These are phyloP conservation scores for Antrodiella citrinella DNA, from an alignment of 768 basidiomycete genomes.

Conservation along the genomic window DNA sequence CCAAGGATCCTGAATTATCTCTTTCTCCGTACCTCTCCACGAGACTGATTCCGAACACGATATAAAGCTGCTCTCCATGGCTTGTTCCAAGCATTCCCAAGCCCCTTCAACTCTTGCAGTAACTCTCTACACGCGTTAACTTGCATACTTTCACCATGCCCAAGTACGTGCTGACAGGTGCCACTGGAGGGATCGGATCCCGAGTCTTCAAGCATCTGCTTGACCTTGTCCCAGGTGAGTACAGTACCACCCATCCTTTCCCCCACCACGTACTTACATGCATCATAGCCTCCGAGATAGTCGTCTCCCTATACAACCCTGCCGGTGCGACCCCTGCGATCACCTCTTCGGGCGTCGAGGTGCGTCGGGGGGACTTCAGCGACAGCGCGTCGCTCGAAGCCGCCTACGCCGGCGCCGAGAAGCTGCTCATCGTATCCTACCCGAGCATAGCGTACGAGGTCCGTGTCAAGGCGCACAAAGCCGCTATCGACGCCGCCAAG, in stretches of 20 bases:
- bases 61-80: too few species aligned
- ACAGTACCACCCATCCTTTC: neutral
- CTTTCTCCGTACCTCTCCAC: too few species aligned
- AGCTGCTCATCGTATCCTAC: constrained; percentile 27
- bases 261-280: neutral
- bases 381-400: constrained; percentile 23
- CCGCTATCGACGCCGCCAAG: constrained; percentile 28
- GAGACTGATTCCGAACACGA: too few species aligned
- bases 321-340: constrained; percentile 17
- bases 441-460: constrained; percentile 24
- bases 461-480: constrained; percentile 21
- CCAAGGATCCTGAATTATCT: too few species aligned
- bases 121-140: too few species aligned
- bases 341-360: constrained; percentile 16
- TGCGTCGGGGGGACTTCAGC: constrained; percentile 25
- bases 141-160: too few species aligned
- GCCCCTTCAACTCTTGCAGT: too few species aligned
- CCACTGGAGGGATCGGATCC: constrained; percentile 29
- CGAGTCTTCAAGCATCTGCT: constrained; percentile 25
- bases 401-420: constrained; percentile 27
- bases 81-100: too few species aligned
- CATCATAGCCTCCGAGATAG: constrained; percentile 18
- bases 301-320: constrained; percentile 26
- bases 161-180: constrained; percentile 28
- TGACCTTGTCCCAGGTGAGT: constrained; percentile 19